These are phyloP conservation scores for Blepharisma stoltei DNA, from an alignment of 73 alveolate species.

Conservation along the genomic window DNA sequence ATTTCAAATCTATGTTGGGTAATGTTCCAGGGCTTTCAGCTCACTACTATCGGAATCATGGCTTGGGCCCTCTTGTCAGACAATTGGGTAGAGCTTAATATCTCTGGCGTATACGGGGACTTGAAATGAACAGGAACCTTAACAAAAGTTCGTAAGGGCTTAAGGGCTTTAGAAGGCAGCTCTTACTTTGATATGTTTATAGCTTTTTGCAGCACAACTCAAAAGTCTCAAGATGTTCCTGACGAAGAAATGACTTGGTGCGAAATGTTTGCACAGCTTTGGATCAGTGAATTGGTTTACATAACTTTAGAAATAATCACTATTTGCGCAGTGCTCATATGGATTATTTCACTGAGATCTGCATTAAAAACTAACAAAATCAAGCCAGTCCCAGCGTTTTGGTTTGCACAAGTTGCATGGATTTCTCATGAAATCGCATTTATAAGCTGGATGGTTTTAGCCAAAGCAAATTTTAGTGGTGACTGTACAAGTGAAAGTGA, in stretches of 20 bases:
- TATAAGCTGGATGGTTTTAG: slow-evolving; percentile 9
- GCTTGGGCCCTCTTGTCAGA: too few species aligned
- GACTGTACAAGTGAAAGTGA: background rate
- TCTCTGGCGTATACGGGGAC: too few species aligned
- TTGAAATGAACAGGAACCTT: too few species aligned
- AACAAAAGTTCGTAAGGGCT: too few species aligned
- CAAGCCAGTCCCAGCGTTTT: background rate
- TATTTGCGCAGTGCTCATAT: background rate
- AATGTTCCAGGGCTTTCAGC: too few species aligned
- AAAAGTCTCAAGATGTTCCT: too few species aligned
- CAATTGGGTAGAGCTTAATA: too few species aligned
- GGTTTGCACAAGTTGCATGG: background rate
- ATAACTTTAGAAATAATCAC: background rate
- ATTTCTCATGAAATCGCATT: slow-evolving; percentile 1
- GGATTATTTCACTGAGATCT: background rate
- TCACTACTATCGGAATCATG: too few species aligned
- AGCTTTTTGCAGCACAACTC: too few species aligned
- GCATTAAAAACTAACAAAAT: background rate
- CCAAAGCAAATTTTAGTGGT: background rate
- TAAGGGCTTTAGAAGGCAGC: too few species aligned
- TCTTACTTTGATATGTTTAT: too few species aligned
- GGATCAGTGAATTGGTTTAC: background rate
- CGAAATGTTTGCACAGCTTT: slow-evolving; percentile 11
- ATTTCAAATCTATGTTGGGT: too few species aligned
- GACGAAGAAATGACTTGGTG: background rate